Percentiles rank a stretch among this genome's conserved stretches.
phyloP scores from a whole-genome alignment of 441 rosid genomes.

The Euphorbia corollata region DNA sequence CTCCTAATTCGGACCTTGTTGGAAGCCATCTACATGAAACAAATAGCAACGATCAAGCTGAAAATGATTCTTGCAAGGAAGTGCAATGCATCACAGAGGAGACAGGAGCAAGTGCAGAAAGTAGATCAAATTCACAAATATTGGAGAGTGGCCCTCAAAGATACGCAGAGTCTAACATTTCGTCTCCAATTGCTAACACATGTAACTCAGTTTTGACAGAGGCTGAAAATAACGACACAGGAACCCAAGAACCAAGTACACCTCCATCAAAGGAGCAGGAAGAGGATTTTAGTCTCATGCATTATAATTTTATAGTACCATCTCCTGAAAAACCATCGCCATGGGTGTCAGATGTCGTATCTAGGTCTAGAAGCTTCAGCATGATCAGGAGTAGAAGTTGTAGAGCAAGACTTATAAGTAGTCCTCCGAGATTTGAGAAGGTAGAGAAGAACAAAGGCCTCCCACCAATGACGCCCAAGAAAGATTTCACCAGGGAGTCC shows the following conservation, averaged over 20 bases:
- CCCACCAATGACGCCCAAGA: slow-evolving; percentile 34
- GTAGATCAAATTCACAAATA: slow-evolving; percentile 25
- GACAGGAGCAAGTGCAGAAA: slow-evolving; percentile 32
- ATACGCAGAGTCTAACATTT: slow-evolving; percentile 23
- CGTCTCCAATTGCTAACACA: slow-evolving; percentile 31
- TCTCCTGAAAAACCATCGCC: slow-evolving; percentile 39
- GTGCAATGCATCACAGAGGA: slow-evolving; percentile 44
- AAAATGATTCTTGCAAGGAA: slow-evolving; percentile 48
- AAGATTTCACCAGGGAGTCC: slow-evolving; percentile 34
- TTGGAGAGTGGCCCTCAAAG: slow-evolving; percentile 25
- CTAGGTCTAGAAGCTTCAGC: slow-evolving; percentile 34
- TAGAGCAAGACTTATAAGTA: slow-evolving; percentile 36
- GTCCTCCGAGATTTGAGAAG: slow-evolving; percentile 28
- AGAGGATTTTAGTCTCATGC: slow-evolving; percentile 18
- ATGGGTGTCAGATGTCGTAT: slow-evolving; percentile 32
- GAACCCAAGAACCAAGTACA: slow-evolving; percentile 29
- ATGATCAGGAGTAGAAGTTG: slow-evolving; percentile 63
- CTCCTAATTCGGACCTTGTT: slow-evolving; percentile 30
- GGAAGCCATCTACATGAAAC: slow-evolving; percentile 26
- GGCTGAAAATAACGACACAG: slow-evolving; percentile 33
- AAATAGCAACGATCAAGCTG: slow-evolving; percentile 36
- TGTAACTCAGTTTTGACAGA: slow-evolving; percentile 28
- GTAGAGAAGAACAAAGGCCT: slow-evolving; percentile 30
- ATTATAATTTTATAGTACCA: slow-evolving; percentile 29
- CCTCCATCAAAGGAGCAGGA: slow-evolving; percentile 26